Evolutionary conservation across 2,329 filamentous ascomycete species (phyloP), one percentile per base, ranked within the genome.

Genomic region (Beauveria bassiana): DNA sequence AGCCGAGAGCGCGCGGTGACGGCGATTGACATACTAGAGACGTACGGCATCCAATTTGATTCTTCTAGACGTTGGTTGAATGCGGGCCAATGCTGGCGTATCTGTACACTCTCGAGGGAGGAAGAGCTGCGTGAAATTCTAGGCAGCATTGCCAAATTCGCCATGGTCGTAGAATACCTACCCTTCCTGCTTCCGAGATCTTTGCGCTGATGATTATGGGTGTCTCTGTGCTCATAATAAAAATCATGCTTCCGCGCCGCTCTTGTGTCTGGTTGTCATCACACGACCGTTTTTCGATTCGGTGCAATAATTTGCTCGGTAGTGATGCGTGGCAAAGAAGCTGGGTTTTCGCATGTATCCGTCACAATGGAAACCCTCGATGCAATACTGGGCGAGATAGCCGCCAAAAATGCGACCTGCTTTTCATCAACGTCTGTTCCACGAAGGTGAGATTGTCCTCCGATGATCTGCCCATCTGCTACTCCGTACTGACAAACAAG

Each of bases 11-110:
- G 49, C 20, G 10, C 43, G 63, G 34, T 42, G 8, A 56, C 28
- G 20, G 47, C 52, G 31, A 47, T 62, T 45, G 43, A 40, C 47
- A 59, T 62, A 26, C 46, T 38, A 24, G 24, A 51, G 52, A 53
- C 34, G 34, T 56, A 51, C 38, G 59, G 52, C 51, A 57, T 56
- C 47, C 50, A 57, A 16, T 43, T 51, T 34, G 53, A 40, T 57
- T 16, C 20, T 54, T 54, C 12, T 24, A n/a, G 26, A 14, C 12
- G 26, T 20, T 46, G 43, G 34, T 55, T 59, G 31, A 62, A 62
- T 50, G 18, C 20, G 59, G 54, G 31, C 46, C 50, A 22, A 51
- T 45, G 26, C 20, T 28, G 26, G 47, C 52, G 4, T 51, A 57
- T 49, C 20, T 59, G 7, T 61, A 54, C 9, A 49, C 18, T 40